Conservation (phyloP, 108 stramenopile genomes). For the Fragilariopsis cylindrus region DNA sequence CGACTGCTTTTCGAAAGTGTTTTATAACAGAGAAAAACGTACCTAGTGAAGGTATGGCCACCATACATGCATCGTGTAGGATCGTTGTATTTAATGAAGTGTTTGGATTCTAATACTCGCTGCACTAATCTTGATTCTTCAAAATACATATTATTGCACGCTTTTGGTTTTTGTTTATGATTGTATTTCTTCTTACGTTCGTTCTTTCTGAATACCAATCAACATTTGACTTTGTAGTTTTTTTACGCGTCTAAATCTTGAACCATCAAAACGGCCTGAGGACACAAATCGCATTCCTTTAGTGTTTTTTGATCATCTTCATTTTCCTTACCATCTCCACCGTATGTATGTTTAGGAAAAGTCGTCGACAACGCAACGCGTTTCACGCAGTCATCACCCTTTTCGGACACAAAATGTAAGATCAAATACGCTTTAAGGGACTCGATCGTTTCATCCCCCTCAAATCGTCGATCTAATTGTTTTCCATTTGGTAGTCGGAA, state of each 20-base stretch:
- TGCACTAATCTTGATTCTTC: no score
- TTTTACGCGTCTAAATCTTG: slow-evolving; percentile 87
- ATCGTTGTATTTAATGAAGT: no score
- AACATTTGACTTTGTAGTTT: not conserved
- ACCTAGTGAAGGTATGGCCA: no score
- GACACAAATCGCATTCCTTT: slow-evolving; percentile 67
- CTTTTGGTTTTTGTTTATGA: no score
- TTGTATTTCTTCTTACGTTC: no score
- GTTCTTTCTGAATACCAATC: no score
- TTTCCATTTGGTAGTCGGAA: slow-evolving; percentile 78
- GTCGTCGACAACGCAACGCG: slow-evolving; percentile 66
- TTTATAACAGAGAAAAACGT: no score
- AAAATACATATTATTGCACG: no score
- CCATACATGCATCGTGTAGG: no score
- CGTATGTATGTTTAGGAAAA: slow-evolving; percentile 69
- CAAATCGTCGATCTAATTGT: slow-evolving; percentile 77
- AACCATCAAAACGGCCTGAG: slow-evolving; percentile 86
- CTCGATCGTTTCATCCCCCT: slow-evolving; percentile 53
- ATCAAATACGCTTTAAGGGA: slow-evolving; percentile 70
- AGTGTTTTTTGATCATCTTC: slow-evolving; percentile 48
- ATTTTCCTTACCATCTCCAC: slow-evolving; percentile 3
- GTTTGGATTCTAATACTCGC: no score
- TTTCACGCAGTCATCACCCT: slow-evolving; percentile 22
- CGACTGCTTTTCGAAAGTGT: no score
- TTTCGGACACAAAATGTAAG: slow-evolving; percentile 67